Evolutionary conservation across 1,284 basidiomycete species (phyloP).

Genomic region (Cutaneotrichosporon daszewskae): DNA sequence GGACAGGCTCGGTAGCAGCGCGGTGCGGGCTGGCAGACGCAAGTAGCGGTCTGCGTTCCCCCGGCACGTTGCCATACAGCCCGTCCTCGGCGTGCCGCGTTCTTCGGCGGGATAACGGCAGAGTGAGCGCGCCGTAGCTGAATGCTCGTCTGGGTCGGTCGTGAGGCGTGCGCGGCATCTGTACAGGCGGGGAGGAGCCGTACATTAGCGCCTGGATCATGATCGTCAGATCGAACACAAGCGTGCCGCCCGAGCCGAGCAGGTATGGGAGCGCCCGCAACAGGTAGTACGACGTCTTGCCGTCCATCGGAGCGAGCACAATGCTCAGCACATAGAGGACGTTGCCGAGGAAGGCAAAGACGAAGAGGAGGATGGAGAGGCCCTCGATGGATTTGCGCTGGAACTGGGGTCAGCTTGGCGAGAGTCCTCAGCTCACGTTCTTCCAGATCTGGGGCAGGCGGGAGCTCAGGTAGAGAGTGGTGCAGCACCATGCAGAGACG

Average conservation of each 20-base stretch:
- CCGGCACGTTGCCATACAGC: neutral
- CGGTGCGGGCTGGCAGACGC: constrained; percentile 4
- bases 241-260: constrained; percentile 78
- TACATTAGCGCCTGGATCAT: constrained; percentile 60
- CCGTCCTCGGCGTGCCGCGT: constrained; percentile 12
- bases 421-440: constrained; percentile 59
- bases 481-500: constrained; percentile 86
- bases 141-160: constrained; percentile 14
- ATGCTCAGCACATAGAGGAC: constrained; percentile 82
- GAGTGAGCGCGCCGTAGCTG: constrained; percentile 4
- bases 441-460: constrained; percentile 95
- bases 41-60: constrained; percentile 2
- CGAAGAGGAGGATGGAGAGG: constrained; percentile 83
- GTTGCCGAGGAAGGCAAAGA: constrained; percentile 88
- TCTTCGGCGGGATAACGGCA: constrained; percentile 1
- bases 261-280: constrained; percentile 56
- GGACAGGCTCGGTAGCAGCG: neutral
- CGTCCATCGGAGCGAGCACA: constrained; percentile 48
- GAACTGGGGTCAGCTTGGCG: constrained; percentile 56
- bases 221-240: constrained; percentile 84
- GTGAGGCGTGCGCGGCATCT: constrained; percentile 14
- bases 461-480: constrained; percentile 81
- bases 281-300: constrained; percentile 36
- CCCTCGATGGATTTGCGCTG: constrained; percentile 88
- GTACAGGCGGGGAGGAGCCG: constrained; percentile 41